Base-by-base conservation (phyloP, 2,329 filamentous ascomycete species). In the Epichloe elymi region DNA sequence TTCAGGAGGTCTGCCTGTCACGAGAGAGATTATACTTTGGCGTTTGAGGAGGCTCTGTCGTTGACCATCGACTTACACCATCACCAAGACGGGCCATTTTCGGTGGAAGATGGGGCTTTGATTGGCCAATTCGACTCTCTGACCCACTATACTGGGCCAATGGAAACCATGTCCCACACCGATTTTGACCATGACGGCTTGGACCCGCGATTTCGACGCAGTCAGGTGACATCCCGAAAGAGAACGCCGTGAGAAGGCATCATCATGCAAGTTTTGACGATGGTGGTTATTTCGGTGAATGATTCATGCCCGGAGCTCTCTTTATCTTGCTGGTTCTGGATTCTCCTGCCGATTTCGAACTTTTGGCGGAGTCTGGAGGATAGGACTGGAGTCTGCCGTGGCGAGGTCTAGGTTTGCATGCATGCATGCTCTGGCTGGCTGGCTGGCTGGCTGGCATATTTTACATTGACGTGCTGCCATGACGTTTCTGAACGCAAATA, bases 11-110 rank as follows among this genome's bases (percentile, higher is more conserved):
- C 56, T 63, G 62, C 62, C 64, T 67, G 65, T 63, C 63, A 62
- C 61, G 55, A 59, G 61, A 64, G 60, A 51, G 63, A 61, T 65
- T 68, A 68, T 68, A 67, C 67, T 65, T 61, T 63, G 64, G 61
- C 60, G 59, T 64, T 58, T 59, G 59, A 59, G 61, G 60, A 62
- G 64, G 59, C 59, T 67, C 63, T 66, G 60, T 46, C 50, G 59
- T 58, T 59, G 58, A 59, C 57, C 59, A 53, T 55, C 52, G 51
- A 69, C 67, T 69, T 69, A 69, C 67, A 69, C 65, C 63, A 62
- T 63, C 64, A 57, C 57, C 56, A 58, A 58, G 49, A 54, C 57
- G 57, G 51, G 59, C 61, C 61, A 62, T 63, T 63, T 57, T 61
- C 63, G 63, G 62, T 65, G 57, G 39, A 47, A 49, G 51, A 56